A percentile compares a stretch with the other conserved stretches of the same genome.
These are phyloP conservation scores for Citeromyces siamensis DNA, from an alignment of 1,139 yeast species.

Conservation along the genomic window DNA sequence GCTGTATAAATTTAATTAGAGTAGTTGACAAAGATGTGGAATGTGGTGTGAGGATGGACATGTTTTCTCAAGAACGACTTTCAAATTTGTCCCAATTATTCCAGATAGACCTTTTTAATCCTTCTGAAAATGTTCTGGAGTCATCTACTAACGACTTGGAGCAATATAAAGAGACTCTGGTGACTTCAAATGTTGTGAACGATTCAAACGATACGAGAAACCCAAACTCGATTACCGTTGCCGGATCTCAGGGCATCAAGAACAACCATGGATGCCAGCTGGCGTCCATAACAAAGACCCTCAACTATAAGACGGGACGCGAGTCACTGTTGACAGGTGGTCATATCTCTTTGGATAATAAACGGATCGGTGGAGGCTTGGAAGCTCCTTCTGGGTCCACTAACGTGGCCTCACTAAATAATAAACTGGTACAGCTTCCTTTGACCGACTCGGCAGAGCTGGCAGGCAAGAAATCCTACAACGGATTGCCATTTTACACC, in stretches of 20 bases:
- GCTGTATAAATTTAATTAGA: too few relatives aligned
- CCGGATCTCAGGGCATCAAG: slow-evolving; percentile 19
- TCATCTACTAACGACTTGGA: slow-evolving; percentile 5
- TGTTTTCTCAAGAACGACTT: neutral
- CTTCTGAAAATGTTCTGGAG: neutral
- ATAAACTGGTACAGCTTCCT: slow-evolving; percentile 7
- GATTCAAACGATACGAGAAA: neutral
- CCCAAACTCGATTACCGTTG: slow-evolving; percentile 6
- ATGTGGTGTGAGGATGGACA: too few relatives aligned
- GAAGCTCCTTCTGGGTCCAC: slow-evolving; percentile 7
- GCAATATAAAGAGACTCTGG: slow-evolving; percentile 5
- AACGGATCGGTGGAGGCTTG: slow-evolving; percentile 7
- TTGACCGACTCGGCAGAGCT: neutral
- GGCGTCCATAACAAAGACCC: slow-evolving; percentile 16
- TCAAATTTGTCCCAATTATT: neutral
- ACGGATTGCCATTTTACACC: slow-evolving; percentile 19
- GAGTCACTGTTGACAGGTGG: neutral
- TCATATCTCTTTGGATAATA: slow-evolving; percentile 5
- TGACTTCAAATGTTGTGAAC: slow-evolving; percentile 3
- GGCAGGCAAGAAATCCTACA: slow-evolving; percentile 12
- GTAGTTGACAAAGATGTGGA: too few relatives aligned
- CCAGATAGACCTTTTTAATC: slow-evolving; percentile 4
- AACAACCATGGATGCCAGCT: slow-evolving; percentile 18
- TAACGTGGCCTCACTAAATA: slow-evolving; percentile 7
- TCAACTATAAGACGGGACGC: slow-evolving; percentile 12